These are phyloP conservation scores for Xylariaceae sp. DNA, from an alignment of 2,329 filamentous ascomycete genomes.

Conservation along the genomic window DNA sequence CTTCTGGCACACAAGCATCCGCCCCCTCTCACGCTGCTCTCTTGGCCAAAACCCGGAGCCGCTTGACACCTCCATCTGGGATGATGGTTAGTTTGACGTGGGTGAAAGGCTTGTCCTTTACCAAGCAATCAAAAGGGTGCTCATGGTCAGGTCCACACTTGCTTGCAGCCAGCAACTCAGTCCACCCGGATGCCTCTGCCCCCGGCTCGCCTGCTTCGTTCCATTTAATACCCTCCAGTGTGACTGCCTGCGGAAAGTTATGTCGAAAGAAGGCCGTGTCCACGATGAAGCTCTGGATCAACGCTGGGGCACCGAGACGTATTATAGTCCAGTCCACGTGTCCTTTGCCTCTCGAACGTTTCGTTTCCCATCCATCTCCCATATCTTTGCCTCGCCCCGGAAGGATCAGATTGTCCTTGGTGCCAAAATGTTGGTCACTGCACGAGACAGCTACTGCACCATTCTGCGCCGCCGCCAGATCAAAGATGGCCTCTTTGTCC, in stretches of 20 bases:
- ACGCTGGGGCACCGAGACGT: slow-evolving; percentile 64
- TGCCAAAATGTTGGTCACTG: slow-evolving; percentile 82
- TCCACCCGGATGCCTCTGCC: slow-evolving; percentile 60
- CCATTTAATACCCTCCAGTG: slow-evolving; percentile 62
- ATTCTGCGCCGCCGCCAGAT: slow-evolving; percentile 75
- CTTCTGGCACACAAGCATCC: too few relatives aligned
- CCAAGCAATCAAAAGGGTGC: slow-evolving; percentile 60
- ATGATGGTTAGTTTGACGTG: slow-evolving; percentile 91
- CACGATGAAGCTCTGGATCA: slow-evolving; percentile 65
- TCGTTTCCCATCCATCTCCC: slow-evolving; percentile 87
- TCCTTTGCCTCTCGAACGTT: slow-evolving; percentile 65
- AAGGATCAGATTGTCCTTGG: slow-evolving; percentile 75
- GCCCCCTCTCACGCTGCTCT: slow-evolving; percentile 34
- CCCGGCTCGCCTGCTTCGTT: slow-evolving; percentile 52
- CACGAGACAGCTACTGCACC: slow-evolving; percentile 73
- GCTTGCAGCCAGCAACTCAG: slow-evolving; percentile 62
- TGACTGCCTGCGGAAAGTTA: slow-evolving; percentile 77
- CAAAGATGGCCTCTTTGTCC: slow-evolving; percentile 63
- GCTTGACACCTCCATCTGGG: slow-evolving; percentile 89
- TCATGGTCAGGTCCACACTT: slow-evolving; percentile 72
- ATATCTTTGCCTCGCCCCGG: slow-evolving; percentile 79
- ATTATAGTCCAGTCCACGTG: slow-evolving; percentile 83
- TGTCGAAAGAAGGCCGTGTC: slow-evolving; percentile 83
- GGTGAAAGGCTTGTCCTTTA: slow-evolving; percentile 62
- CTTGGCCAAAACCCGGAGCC: slow-evolving; percentile 73